Evolutionary conservation across 768 basidiomycete species (phyloP).

Genomic region (Boletus patriciae): DNA sequence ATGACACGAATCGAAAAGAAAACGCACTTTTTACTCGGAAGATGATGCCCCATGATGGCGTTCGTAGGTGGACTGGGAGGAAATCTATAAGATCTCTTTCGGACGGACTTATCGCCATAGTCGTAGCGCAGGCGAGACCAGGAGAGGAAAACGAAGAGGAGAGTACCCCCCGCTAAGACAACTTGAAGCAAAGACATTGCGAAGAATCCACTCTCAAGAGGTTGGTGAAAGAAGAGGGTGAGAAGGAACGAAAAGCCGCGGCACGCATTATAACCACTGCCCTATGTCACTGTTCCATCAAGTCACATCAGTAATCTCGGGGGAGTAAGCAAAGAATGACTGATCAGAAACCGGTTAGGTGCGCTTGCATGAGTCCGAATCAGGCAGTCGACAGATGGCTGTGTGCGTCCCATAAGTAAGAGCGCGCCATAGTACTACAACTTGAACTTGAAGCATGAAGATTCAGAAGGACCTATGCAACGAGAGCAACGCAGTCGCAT

Average conservation of each 20-base stretch:
- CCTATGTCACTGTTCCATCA: no score
- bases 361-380: no score
- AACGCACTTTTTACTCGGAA: slow-evolving; percentile 5
- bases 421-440: no score
- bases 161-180: background rate
- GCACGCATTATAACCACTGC: no score
- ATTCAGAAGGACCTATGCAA: no score
- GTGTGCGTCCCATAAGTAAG: no score
- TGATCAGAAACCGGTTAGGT: no score
- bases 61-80: slow-evolving; percentile 11
- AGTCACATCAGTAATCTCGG: no score
- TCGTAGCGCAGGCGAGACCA: background rate
- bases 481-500: no score
- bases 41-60: slow-evolving; percentile 1
- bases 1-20: background rate
- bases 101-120: background rate
- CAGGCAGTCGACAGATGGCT: no score
- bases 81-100: background rate
- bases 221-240: background rate
- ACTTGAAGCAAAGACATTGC: background rate
- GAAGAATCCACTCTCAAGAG: background rate
- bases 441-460: no score
- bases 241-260: background rate
- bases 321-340: no score
- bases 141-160: slow-evolving; percentile 1